Conservation (phyloP, 2,329 filamentous ascomycete genomes). For the Magnaporthiopsis rhizophila region DNA sequence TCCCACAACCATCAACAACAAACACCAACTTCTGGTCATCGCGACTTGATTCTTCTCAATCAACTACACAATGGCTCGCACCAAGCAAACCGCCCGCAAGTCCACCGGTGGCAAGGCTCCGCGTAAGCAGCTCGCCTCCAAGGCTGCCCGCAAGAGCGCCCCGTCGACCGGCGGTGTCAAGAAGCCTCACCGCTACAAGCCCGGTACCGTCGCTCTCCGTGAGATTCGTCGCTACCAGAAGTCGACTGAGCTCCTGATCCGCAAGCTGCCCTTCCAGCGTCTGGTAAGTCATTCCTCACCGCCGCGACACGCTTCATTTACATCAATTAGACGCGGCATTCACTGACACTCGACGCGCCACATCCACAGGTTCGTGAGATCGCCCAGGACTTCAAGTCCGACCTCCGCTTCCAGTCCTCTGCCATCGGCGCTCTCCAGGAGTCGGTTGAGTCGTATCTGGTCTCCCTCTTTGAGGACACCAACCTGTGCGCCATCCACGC, state of each 20-base stretch:
- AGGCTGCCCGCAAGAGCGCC: slow-evolving; percentile 96
- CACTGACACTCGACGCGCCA: neutral
- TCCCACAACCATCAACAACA: neutral
- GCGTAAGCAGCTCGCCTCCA: slow-evolving; percentile 97
- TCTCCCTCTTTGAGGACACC: slow-evolving; percentile 93
- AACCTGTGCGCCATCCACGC: slow-evolving; percentile 96
- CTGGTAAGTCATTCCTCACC: slow-evolving; percentile 46
- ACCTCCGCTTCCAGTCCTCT: slow-evolving; percentile 95
- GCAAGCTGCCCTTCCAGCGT: slow-evolving; percentile 96
- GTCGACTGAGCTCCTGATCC: slow-evolving; percentile 89
- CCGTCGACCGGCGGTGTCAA: slow-evolving; percentile 96
- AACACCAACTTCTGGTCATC: neutral
- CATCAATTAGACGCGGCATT: slow-evolving; percentile 11
- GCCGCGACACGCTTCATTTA: neutral
- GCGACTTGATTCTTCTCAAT: neutral
- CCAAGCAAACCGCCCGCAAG: slow-evolving; percentile 65
- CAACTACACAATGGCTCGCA: slow-evolving; percentile 48
- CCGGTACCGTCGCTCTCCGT: slow-evolving; percentile 91
- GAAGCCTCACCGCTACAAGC: slow-evolving; percentile 89
- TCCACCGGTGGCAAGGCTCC: slow-evolving; percentile 72
- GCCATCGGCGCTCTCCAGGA: slow-evolving; percentile 97
- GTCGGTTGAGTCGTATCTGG: slow-evolving; percentile 84
- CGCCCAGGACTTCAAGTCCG: slow-evolving; percentile 89
- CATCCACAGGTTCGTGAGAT: slow-evolving; percentile 71
- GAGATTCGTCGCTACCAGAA: slow-evolving; percentile 99